These are phyloP conservation scores for Pyrus bretschneideri DNA, from an alignment of 306 rosid genomes.

Conservation along the genomic window DNA sequence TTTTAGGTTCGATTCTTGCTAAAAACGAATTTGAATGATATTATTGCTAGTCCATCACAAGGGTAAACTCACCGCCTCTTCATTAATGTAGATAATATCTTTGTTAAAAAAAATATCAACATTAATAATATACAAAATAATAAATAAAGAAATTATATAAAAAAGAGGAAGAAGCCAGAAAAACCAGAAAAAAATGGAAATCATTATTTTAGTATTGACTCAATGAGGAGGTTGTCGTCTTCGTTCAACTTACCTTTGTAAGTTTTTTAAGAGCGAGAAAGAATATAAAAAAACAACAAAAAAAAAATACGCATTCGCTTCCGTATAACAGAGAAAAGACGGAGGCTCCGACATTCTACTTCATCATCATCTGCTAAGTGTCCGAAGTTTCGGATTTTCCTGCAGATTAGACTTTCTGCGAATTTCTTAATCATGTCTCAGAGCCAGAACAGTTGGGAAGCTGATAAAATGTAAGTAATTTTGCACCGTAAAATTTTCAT, in stretches of 20 bases:
- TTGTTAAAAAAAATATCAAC: no score
- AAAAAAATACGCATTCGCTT: neutral
- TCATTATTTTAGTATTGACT: neutral
- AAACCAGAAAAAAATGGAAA: neutral
- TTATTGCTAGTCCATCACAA: no score
- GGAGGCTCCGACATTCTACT: neutral
- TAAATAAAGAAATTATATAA: neutral
- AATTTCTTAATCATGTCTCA: constrained; percentile 39
- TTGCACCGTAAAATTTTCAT: neutral
- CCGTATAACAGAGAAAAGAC: neutral
- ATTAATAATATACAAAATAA: neutral
- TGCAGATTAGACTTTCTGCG: neutral
- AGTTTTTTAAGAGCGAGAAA: neutral
- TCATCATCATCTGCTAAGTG: neutral
- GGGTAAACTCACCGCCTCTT: rapidly evolving
- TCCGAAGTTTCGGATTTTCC: neutral
- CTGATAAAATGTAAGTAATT: constrained; percentile 44
- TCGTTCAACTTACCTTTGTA: neutral
- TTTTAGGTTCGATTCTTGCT: rapidly evolving
- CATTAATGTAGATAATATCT: no score
- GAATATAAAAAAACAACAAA: neutral
- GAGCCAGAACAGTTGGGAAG: constrained; percentile 41
- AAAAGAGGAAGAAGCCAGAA: neutral
- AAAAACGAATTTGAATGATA: no score
- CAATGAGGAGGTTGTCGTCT: neutral